A percentile compares a stretch with the other conserved stretches of the same genome.
Conservation (phyloP, 2,329 filamentous ascomycete genomes). For the Grosmannia serpens region DNA sequence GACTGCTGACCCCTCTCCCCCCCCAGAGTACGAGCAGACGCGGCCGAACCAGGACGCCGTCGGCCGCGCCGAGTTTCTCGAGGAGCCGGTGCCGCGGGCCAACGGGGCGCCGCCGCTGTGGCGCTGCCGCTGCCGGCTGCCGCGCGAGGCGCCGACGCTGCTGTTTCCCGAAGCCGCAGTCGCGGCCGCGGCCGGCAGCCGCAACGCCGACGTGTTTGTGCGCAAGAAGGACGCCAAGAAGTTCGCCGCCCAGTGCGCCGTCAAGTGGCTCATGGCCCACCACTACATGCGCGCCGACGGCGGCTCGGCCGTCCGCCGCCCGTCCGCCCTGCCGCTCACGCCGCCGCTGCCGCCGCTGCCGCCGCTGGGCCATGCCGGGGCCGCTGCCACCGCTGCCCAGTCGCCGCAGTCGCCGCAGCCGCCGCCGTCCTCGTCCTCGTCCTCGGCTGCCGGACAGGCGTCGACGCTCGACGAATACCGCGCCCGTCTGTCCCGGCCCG, state of each 20-base stretch:
- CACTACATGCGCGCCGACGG: slow-evolving; percentile 17
- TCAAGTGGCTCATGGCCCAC: slow-evolving; percentile 26
- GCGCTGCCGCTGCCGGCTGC: slow-evolving; percentile 16
- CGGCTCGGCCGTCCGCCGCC: neutral
- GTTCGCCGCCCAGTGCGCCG: slow-evolving; percentile 38
- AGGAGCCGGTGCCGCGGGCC: slow-evolving; percentile 8
- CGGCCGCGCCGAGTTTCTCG: slow-evolving; percentile 12
- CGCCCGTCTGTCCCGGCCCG: neutral
- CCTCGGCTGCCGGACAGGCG: neutral
- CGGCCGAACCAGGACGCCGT: slow-evolving; percentile 5
- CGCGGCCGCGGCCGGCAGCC: neutral
- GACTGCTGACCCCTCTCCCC: neutral
- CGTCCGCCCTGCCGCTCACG: neutral
- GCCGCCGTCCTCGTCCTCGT: neutral
- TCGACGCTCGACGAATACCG: neutral
- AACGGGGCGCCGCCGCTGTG: slow-evolving; percentile 12
- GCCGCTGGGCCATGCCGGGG: too few relatives aligned
- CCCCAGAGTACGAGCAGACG: slow-evolving; percentile 20
- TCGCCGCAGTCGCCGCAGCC: too few relatives aligned
- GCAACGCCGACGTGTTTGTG: neutral
- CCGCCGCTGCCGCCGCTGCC: too few relatives aligned
- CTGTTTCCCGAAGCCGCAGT: slow-evolving; percentile 13
- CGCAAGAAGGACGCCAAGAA: slow-evolving; percentile 42
- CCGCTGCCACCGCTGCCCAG: too few relatives aligned
- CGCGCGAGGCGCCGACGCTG: slow-evolving; percentile 12